phyloP scores from a whole-genome alignment of 768 basidiomycete species.

The Amanita pseudoporphyria region DNA sequence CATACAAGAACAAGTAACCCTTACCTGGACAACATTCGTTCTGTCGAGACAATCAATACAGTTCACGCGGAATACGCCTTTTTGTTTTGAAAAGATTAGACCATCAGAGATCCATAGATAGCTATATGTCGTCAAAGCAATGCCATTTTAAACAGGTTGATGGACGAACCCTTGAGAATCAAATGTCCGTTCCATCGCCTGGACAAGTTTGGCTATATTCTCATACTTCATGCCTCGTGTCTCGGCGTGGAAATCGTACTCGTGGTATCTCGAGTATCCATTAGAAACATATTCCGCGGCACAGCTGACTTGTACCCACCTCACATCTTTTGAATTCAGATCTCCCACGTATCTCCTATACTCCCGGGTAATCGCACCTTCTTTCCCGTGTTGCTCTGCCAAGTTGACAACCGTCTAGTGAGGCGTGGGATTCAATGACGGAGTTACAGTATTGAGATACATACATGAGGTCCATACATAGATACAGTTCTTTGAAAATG shows the following conservation, averaged over 20 bases:
- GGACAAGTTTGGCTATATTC: conserved; percentile 74
- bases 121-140: conserved; percentile 23
- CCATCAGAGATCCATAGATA: conserved; percentile 79
- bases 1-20: conserved; percentile 9
- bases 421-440: conserved; percentile 3
- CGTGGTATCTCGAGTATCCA: conserved; percentile 46
- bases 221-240: conserved; percentile 98
- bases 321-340: conserved; percentile 42
- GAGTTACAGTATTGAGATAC: conserved; percentile 8
- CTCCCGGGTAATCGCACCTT: conserved; percentile 67
- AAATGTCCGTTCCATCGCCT: conserved; percentile 62
- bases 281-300: neutral
- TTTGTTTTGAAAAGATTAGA: conserved; percentile 66
- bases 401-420: conserved; percentile 75
- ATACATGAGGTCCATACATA: conserved; percentile 74
- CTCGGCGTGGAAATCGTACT: conserved; percentile 91
- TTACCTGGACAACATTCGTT: conserved; percentile 88
- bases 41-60: conserved; percentile 95
- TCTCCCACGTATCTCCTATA: conserved; percentile 64
- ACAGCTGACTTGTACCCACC: conserved; percentile 28
- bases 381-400: conserved; percentile 86
- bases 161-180: conserved; percentile 63
- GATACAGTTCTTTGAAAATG: conserved; percentile 64
- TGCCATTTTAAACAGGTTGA: neutral
- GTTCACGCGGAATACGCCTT: conserved; percentile 82